Conservation (phyloP, 768 basidiomycete genomes). For the Dentipellis sp. region DNA sequence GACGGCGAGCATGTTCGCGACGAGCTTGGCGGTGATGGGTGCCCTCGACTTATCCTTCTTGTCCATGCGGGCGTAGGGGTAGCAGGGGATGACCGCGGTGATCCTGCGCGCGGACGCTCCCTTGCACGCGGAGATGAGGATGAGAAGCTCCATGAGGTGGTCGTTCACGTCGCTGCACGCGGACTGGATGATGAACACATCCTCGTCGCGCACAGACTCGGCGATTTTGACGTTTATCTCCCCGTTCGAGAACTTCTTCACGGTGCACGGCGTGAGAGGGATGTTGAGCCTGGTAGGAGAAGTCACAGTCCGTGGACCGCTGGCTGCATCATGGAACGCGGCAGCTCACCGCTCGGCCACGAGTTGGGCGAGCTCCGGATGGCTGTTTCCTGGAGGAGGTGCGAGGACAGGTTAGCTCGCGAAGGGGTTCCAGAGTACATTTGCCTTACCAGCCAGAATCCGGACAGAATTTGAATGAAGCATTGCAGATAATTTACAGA, state of each 20-base stretch:
- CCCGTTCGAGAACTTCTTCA: slow-evolving; percentile 88
- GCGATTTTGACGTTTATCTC: slow-evolving; percentile 93
- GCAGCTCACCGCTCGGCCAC: slow-evolving; percentile 95
- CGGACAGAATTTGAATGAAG: slow-evolving; percentile 77
- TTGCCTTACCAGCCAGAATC: slow-evolving; percentile 56
- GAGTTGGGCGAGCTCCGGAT: slow-evolving; percentile 91
- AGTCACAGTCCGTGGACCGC: slow-evolving; percentile 42
- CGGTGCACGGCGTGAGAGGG: slow-evolving; percentile 75
- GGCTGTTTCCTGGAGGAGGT: slow-evolving; percentile 75
- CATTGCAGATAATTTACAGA: slow-evolving; percentile 32
- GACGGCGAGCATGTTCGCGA: slow-evolving; percentile 95
- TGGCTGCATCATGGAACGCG: slow-evolving; percentile 21
- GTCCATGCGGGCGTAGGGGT: slow-evolving; percentile 94
- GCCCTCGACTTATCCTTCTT: slow-evolving; percentile 96
- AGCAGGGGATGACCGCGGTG: slow-evolving; percentile 97
- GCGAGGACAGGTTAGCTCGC: slow-evolving; percentile 10
- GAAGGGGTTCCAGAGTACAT: too few relatives aligned
- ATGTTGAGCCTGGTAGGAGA: slow-evolving; percentile 69
- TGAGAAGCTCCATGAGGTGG: slow-evolving; percentile 96
- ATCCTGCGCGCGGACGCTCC: slow-evolving; percentile 92
- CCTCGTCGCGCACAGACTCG: slow-evolving; percentile 94
- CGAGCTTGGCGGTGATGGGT: slow-evolving; percentile 96
- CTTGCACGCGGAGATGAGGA: slow-evolving; percentile 97
- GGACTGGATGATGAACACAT: slow-evolving; percentile 97
- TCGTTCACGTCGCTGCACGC: slow-evolving; percentile 88